Conservation (phyloP, 2,329 filamentous ascomycete species). For the Alternaria gansuensis region DNA sequence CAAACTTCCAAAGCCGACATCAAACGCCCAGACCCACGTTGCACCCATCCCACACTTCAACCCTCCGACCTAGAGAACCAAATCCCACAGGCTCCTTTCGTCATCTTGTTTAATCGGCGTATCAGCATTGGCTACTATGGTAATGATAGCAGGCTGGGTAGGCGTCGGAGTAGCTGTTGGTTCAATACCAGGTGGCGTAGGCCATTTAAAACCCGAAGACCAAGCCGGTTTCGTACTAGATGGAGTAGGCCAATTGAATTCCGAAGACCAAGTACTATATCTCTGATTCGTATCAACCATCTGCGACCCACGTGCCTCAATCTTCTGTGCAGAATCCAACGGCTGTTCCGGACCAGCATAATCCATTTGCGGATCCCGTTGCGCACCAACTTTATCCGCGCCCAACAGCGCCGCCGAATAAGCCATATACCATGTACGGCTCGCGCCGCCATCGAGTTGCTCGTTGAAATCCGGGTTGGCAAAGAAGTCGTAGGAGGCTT, state of each 20-base stretch:
- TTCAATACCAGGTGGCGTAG: not conserved
- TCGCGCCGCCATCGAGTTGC: conserved; percentile 82
- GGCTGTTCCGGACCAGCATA: not conserved
- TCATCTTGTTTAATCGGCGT: not conserved
- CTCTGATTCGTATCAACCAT: not conserved
- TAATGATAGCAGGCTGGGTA: not conserved
- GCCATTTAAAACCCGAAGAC: not conserved
- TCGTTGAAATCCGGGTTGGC: conserved; percentile 70
- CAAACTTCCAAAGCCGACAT: not conserved
- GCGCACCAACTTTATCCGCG: not conserved
- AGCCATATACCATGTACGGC: conserved; percentile 53
- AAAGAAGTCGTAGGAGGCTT: conserved; percentile 78
- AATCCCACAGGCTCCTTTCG: not conserved
- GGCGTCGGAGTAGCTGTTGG: not conserved
- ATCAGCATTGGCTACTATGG: not conserved
- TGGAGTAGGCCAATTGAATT: not conserved
- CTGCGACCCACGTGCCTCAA: not conserved
- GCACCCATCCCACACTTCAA: not conserved
- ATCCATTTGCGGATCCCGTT: conserved; percentile 7
- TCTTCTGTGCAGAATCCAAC: not conserved
- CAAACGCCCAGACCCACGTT: not conserved
- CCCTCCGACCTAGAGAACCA: not conserved
- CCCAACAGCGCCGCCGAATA: conserved; percentile 46
- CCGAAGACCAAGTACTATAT: not conserved
- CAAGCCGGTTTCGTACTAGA: not conserved